A percentile compares a stretch with the other conserved stretches of the same genome.
Conservation (phyloP, 169 alveolate species). For the Cryptosporidium tyzzeri region DNA sequence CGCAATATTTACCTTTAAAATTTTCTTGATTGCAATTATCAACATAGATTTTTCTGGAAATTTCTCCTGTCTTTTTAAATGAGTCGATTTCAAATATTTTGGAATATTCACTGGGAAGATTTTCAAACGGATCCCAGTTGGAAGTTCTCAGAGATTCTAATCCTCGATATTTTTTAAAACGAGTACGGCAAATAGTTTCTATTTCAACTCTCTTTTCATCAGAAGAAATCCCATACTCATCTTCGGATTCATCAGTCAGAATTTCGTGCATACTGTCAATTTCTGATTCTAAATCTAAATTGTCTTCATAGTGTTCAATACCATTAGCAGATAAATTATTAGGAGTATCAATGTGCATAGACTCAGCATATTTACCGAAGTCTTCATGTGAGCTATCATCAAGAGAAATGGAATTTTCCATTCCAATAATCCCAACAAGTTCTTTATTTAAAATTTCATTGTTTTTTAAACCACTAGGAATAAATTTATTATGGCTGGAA, state of each 20-base stretch:
- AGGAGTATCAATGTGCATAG: slow-evolving; percentile 88
- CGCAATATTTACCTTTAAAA: slow-evolving; percentile 31
- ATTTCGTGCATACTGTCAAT: not conserved
- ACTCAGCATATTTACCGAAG: slow-evolving; percentile 24
- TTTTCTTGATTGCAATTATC: slow-evolving; percentile 31
- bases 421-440: slow-evolving; percentile 49
- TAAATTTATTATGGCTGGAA: not conserved
- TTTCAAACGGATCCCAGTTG: slow-evolving; percentile 88
- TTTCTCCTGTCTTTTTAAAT: slow-evolving; percentile 77
- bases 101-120: slow-evolving; percentile 87
- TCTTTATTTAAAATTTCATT: slow-evolving; percentile 11
- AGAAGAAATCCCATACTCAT: not conserved
- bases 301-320: not conserved
- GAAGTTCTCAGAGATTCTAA: slow-evolving; percentile 86
- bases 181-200: slow-evolving; percentile 39
- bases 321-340: slow-evolving; percentile 80
- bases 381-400: slow-evolving; percentile 76
- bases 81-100: slow-evolving; percentile 85
- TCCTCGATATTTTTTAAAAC: slow-evolving; percentile 87
- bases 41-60: slow-evolving; percentile 47
- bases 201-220: slow-evolving; percentile 47
- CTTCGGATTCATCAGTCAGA: not conserved
- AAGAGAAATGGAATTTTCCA: slow-evolving; percentile 78
- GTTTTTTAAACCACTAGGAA: not conserved
- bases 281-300: not conserved